Evolutionary conservation across 805 yeast genomes (phyloP), one percentile per base, ranked within the genome.

Genomic region (Zygoascus ofunaensis): DNA sequence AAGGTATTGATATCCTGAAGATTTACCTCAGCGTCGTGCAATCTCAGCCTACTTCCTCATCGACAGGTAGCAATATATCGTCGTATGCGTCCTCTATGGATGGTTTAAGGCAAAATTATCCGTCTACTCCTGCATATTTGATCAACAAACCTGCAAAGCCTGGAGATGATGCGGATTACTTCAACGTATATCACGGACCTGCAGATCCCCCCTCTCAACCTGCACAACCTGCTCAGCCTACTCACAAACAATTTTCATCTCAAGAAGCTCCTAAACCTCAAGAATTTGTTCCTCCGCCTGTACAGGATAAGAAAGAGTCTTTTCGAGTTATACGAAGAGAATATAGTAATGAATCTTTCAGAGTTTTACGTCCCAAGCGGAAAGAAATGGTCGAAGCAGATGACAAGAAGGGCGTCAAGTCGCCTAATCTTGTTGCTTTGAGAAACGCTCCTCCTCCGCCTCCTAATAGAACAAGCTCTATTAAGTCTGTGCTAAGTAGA

Each of bases 361-460:
- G 81, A 47, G 80, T 86, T 1, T 72, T 86, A 5, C 64, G 89
- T 26, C 72, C 71, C 7, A 74, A 76, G 20, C 68, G 73, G 28
- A 50, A 55, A 24, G 94, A 83, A 55, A 26, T 12, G 30, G 85
- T 85, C 48, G 87, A 87, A 60, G 86, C 86, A 57, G 92, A 86
- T 54, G 77, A 82, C 53, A 70, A 87, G 42, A 65, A 95, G 37
- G 34, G n/a, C 14, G 22, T 21, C 12, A 49, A 44, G 49, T 41
- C 71, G 1, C 72, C 79, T 1, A 73, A 68, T 45, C 65, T 83
- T 19, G 76, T 82, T 7, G 92, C 94, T 0, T 74, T 71, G 46
- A 65, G 94, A 54, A 77, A 72, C 17, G 71, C 68, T 8, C 68
- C 68, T 22, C 69, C 68, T 4, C 68, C 69, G 2, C 71, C 73